These are phyloP conservation scores for Amanita jacksonii DNA, from an alignment of 768 basidiomycete species.

Conservation along the genomic window DNA sequence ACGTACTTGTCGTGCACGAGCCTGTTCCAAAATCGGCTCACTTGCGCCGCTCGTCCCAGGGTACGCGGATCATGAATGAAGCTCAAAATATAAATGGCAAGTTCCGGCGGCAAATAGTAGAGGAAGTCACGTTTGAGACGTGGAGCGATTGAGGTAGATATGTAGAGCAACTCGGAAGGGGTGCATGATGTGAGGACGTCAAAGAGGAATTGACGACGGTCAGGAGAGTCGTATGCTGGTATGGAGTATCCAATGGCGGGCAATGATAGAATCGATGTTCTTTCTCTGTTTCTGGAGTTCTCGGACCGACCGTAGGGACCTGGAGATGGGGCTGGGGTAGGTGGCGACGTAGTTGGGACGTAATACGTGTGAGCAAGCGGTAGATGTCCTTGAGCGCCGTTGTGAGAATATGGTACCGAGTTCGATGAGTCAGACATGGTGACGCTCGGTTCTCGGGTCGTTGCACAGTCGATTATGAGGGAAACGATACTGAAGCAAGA, in stretches of 20 bases:
- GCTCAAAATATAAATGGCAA: constrained; percentile 63
- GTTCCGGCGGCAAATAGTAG: constrained; percentile 38
- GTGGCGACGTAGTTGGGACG: constrained; percentile 47
- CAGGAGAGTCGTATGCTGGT: constrained; percentile 24
- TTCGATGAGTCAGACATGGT: no score
- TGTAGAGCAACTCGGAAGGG: constrained; percentile 52
- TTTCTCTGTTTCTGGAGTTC: constrained; percentile 10
- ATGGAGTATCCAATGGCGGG: constrained; percentile 1
- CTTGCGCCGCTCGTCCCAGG: constrained; percentile 58
- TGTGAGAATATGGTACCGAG: no score
- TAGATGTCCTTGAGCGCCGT: background rate
- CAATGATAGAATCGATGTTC: constrained; percentile 13
- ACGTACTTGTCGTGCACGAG: constrained; percentile 67
- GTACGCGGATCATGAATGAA: constrained; percentile 71
- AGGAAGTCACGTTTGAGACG: constrained; percentile 57
- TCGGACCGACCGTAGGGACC: constrained; percentile 18
- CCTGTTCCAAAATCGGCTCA: constrained; percentile 61
- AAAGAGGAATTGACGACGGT: constrained; percentile 43
- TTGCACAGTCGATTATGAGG: no score
- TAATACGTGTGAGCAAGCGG: constrained; percentile 23
- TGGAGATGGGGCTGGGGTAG: constrained; percentile 56
- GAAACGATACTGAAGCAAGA: no score
- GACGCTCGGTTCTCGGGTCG: no score
- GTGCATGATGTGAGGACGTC: constrained; percentile 45
- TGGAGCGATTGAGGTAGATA: constrained; percentile 54